phyloP scores from a whole-genome alignment of 2,329 filamentous ascomycete genomes.

The Fusarium guadeloupense region DNA sequence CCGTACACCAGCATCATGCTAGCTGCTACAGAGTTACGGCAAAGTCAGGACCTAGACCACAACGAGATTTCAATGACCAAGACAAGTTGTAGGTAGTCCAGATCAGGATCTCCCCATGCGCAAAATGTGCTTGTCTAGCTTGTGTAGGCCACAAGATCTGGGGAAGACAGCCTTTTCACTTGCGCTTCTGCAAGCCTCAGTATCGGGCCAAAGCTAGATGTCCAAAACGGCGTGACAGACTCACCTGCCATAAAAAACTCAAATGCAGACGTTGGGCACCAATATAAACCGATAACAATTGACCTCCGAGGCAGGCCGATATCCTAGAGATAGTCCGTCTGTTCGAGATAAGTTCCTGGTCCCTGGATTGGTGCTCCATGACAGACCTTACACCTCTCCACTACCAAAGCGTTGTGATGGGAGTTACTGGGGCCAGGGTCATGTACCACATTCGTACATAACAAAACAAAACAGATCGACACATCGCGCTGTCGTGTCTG shows the following conservation, averaged over 20 bases:
- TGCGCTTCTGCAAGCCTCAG: constrained; percentile 21
- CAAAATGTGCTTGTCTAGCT: constrained; percentile 10
- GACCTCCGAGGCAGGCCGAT: constrained; percentile 8
- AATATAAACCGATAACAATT: constrained; percentile 9
- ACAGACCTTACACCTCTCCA: constrained; percentile 18
- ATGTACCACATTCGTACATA: constrained; percentile 6
- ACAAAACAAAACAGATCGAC: constrained; percentile 40
- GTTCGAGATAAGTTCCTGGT: constrained; percentile 11
- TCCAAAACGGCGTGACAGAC: constrained; percentile 17
- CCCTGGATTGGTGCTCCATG: constrained; percentile 11
- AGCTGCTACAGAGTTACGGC: constrained; percentile 4
- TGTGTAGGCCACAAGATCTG: constrained; percentile 23
- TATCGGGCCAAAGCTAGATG: constrained; percentile 15
- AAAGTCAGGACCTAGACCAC: constrained; percentile 19
- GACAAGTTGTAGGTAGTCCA: constrained; percentile 19
- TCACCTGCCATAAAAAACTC: constrained; percentile 1
- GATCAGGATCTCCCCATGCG: constrained; percentile 22
- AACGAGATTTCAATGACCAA: constrained; percentile 18
- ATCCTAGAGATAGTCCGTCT: constrained; percentile 4
- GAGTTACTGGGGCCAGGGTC: constrained; percentile 3
- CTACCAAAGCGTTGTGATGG: constrained; percentile 17
- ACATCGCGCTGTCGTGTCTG: constrained; percentile 11
- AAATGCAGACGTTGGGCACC: neutral
- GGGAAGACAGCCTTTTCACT: constrained; percentile 26
- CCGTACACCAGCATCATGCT: constrained; percentile 22